These are phyloP conservation scores for Geotrichum macrosporum DNA, from an alignment of 1,139 yeast species.

Conservation along the genomic window DNA sequence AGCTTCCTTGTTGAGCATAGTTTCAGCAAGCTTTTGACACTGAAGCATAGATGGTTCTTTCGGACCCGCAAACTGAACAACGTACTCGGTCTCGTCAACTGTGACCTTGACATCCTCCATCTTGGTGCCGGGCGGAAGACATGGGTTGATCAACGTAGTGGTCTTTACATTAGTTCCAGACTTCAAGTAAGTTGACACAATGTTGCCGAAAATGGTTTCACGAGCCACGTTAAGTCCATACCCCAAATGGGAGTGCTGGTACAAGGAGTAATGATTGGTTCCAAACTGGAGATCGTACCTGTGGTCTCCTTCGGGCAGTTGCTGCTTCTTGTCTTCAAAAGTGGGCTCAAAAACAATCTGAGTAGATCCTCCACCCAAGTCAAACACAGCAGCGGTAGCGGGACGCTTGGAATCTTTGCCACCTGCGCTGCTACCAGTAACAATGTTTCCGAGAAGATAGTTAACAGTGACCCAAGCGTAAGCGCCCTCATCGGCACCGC, in stretches of 20 bases:
- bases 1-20: constrained; percentile 68
- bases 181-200: constrained; percentile 20
- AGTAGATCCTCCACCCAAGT: constrained; percentile 95
- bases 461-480: constrained; percentile 94
- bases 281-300: constrained; percentile 74
- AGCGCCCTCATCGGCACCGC: constrained; percentile 91
- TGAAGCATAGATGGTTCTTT: constrained; percentile 54
- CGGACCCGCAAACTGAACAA: constrained; percentile 70
- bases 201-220: constrained; percentile 61
- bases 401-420: constrained; percentile 27
- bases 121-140: constrained; percentile 66
- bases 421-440: constrained; percentile 48
- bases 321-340: constrained; percentile 44
- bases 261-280: constrained; percentile 62
- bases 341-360: constrained; percentile 92
- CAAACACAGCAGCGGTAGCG: constrained; percentile 89
- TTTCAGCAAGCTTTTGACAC: constrained; percentile 74
- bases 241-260: constrained; percentile 88
- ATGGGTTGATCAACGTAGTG: constrained; percentile 50
- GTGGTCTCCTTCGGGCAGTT: constrained; percentile 78
- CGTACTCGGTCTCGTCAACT: constrained; percentile 20
- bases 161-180: constrained; percentile 15
- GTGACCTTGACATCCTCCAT: constrained; percentile 42
- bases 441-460: constrained; percentile 81
- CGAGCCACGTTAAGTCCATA: constrained; percentile 92